These are phyloP conservation scores for Epichloe amarillans DNA, from an alignment of 2,329 filamentous ascomycete species.

Conservation along the genomic window DNA sequence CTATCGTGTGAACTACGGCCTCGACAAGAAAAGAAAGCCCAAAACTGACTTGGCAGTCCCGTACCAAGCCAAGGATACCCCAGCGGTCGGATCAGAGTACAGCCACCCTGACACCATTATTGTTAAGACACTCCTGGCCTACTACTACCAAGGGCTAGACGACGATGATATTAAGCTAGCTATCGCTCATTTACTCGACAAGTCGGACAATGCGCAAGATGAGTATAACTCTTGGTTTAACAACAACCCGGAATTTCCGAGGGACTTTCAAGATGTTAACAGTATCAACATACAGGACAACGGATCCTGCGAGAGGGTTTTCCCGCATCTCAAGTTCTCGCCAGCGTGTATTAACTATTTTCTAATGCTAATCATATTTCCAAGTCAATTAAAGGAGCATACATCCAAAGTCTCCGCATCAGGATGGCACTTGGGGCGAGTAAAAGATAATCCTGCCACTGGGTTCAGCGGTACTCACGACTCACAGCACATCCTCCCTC, in stretches of 20 bases:
- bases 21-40: constrained; percentile 28
- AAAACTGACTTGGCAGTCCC: constrained; percentile 33
- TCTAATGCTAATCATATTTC: constrained; percentile 41
- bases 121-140: constrained; percentile 49
- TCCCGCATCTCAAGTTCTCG: constrained; percentile 34
- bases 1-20: constrained; percentile 35
- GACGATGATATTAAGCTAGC: too few relatives aligned
- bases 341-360: constrained; percentile 49
- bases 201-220: too few relatives aligned
- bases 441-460: constrained; percentile 29
- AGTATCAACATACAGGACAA: too few relatives aligned
- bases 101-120: constrained; percentile 57
- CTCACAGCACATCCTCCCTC: constrained; percentile 42
- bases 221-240: too few relatives aligned
- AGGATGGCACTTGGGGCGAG: constrained; percentile 32
- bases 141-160: constrained; percentile 38
- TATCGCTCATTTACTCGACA: too few relatives aligned
- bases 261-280: too few relatives aligned
- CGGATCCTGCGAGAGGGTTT: constrained; percentile 32
- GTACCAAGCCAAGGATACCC: constrained; percentile 43
- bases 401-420: constrained; percentile 25
- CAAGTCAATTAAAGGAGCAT: constrained; percentile 48
- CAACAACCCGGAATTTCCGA: too few relatives aligned
- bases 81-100: constrained; percentile 40
- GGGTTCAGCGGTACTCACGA: constrained; percentile 66